These are phyloP conservation scores for Cercospora sp. DNA, from an alignment of 2,329 filamentous ascomycete species.

Conservation along the genomic window DNA sequence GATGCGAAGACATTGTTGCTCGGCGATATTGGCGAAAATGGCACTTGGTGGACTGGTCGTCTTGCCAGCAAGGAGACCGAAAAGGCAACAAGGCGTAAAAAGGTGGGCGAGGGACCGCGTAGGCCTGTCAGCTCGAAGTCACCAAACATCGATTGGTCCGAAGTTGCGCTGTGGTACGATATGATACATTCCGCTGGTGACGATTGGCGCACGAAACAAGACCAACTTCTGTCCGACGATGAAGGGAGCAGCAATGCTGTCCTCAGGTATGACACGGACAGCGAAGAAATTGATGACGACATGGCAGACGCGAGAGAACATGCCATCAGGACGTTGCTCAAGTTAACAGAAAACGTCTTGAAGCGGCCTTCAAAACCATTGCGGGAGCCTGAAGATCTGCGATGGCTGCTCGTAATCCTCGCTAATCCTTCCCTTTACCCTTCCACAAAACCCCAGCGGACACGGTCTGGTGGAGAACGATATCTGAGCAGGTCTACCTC, in stretches of 20 bases:
- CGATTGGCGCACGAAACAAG: constrained; percentile 64
- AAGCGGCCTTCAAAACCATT: constrained; percentile 75
- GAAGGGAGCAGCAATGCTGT: constrained; percentile 40
- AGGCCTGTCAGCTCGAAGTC: constrained; percentile 58
- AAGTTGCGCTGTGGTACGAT: constrained; percentile 74
- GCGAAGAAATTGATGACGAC: constrained; percentile 53
- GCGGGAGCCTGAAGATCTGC: constrained; percentile 66
- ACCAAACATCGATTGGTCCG: constrained; percentile 73
- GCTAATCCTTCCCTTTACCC: constrained; percentile 74
- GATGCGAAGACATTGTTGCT: constrained; percentile 74
- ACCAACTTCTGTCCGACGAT: constrained; percentile 37
- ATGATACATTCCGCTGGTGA: constrained; percentile 66
- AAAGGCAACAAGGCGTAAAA: constrained; percentile 35
- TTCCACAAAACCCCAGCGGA: constrained; percentile 23
- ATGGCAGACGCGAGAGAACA: constrained; percentile 66
- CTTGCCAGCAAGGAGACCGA: constrained; percentile 38
- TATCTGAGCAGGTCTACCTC: constrained; percentile 21
- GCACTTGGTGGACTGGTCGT: constrained; percentile 75
- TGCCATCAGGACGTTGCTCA: constrained; percentile 69
- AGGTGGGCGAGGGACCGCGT: constrained; percentile 32
- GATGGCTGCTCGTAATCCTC: constrained; percentile 76
- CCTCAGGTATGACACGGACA: constrained; percentile 49
- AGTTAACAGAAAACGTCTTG: constrained; percentile 74
- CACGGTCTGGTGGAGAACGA: constrained; percentile 11
- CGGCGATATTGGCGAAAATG: constrained; percentile 78